These are phyloP conservation scores for Ulota crispa DNA, from an alignment of 225 moss, liverwort and hornwort genomes.

Conservation along the genomic window DNA sequence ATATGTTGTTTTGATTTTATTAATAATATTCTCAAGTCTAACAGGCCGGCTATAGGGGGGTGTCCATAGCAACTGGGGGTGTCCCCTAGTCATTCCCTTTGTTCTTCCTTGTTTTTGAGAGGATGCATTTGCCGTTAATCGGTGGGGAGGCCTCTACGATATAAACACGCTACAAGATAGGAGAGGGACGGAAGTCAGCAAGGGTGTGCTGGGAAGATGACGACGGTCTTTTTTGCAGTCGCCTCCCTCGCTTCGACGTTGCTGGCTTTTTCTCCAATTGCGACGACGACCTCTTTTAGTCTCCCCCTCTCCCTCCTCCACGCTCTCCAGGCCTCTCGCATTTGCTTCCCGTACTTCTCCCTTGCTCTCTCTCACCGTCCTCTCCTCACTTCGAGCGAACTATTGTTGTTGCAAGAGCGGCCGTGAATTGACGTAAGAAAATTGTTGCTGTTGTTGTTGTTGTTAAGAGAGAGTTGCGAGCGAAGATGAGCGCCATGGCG, in stretches of 20 bases:
- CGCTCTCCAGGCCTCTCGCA: not conserved
- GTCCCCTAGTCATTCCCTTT: no score
- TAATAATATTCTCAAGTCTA: no score
- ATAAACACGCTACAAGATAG: accelerated
- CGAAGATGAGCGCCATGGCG: constrained; percentile 45
- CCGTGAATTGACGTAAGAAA: not conserved
- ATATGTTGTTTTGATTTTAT: no score
- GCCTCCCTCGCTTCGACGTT: not conserved
- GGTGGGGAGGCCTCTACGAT: not conserved
- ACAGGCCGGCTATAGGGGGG: no score
- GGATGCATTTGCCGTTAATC: not conserved
- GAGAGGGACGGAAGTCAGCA: constrained; percentile 18
- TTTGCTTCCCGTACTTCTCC: not conserved
- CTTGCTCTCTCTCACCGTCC: not conserved
- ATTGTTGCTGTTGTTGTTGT: not conserved
- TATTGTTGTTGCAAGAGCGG: not conserved
- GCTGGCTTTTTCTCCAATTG: constrained; percentile 15
- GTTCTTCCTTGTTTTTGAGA: no score
- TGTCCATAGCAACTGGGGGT: no score
- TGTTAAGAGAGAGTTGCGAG: not conserved
- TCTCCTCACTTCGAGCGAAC: not conserved
- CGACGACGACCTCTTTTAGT: constrained; percentile 30
- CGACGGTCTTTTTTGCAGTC: not conserved
- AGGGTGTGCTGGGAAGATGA: constrained; percentile 20
- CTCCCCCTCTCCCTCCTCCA: not conserved